Base-by-base conservation (phyloP, 2,329 filamentous ascomycete species). In the Sodiomyces alkalinus region DNA sequence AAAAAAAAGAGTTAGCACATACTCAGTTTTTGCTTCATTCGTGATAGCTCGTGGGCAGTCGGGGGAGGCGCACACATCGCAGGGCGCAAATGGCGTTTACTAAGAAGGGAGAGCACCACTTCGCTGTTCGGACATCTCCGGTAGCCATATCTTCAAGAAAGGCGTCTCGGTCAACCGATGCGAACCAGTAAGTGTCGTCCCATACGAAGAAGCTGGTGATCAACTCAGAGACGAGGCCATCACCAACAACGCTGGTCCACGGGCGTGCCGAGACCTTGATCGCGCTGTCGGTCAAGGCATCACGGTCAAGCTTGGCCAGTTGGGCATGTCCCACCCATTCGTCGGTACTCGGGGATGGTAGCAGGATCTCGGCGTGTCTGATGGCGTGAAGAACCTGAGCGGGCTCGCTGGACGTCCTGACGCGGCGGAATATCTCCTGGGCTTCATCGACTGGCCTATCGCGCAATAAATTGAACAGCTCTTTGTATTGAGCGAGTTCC, bases 11-110 rank as follows among this genome's bases (percentile, higher is more conserved):
- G n/a, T n/a, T n/a, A n/a, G n/a, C n/a, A n/a, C n/a, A n/a, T n/a
- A n/a, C n/a, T n/a, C n/a, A n/a, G n/a, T n/a, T n/a, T n/a, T n/a
- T n/a, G n/a, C n/a, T n/a, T n/a, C n/a, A n/a, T n/a, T n/a, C n/a
- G n/a, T n/a, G n/a, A n/a, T n/a, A n/a, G n/a, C n/a, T n/a, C n/a
- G n/a, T n/a, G n/a, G n/a, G n/a, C n/a, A n/a, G n/a, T n/a, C n/a
- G n/a, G n/a, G n/a, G n/a, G n/a, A n/a, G n/a, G 31, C 42, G 35
- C 29, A 49, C 47, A 29, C 37, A 43, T 36, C 44, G 41, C n/a
- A 40, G 27, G 13, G 46, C 44, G 26, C 47, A 51, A 8, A 51
- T 42, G 16, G 44, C 39, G 28, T 49, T 49, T 23, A 51, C 46
- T 4, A 49, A 41, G 30, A 49, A 43, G 4, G 45, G 41, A 3